Base-by-base conservation (phyloP, 371 early-diverging fungal species). In the Saksenaea oblongispora region DNA sequence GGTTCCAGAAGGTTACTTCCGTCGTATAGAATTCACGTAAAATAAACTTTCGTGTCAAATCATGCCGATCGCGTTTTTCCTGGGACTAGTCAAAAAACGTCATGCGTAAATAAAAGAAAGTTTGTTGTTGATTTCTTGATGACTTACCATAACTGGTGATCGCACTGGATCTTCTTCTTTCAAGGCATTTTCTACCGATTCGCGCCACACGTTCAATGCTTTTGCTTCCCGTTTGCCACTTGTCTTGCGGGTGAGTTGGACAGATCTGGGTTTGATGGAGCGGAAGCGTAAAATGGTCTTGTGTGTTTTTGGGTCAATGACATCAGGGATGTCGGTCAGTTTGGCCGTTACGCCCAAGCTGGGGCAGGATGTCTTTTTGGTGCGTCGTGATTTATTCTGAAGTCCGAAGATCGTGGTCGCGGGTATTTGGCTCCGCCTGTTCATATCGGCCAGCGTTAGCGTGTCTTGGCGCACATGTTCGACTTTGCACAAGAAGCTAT, bases 1-100 rank as follows among this genome's bases (percentile, higher is more conserved):
- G 77, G 55, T 75, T 80, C 73, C 75, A 75, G 58, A 75, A 80
- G 18, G 72, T 76, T 9, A 75, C 71, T 67, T 80, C 80, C 1
- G 80, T 80, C 1, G 66, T 70, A 56, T 73, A 80, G 56, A 80
- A 70, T 37, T 80, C 80, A 56, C 69, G 59, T 13, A 76, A 34
- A 56, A 80, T 80, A 34, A 80, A 80, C 34, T 61, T 63, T 18
- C 75, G 44, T 11, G 77, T 80, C 24, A 67, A 34, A 13, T 57
- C 39, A 37, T 73, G 58, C 13, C 63, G 64, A 9, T 67, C 58
- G 5, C 55, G 59, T 42, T 75, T 75, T 31, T 71, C 75, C n/a
- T 60, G 51, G n/a, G 69, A 39, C 75, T 75, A 57, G n/a, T 17
- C n/a, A 22, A 41, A 37, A 62, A 13, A n/a, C n/a, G n/a, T n/a